phyloP scores from a whole-genome alignment of 768 basidiomycete genomes.

The Macrolepiota albuminosa region DNA sequence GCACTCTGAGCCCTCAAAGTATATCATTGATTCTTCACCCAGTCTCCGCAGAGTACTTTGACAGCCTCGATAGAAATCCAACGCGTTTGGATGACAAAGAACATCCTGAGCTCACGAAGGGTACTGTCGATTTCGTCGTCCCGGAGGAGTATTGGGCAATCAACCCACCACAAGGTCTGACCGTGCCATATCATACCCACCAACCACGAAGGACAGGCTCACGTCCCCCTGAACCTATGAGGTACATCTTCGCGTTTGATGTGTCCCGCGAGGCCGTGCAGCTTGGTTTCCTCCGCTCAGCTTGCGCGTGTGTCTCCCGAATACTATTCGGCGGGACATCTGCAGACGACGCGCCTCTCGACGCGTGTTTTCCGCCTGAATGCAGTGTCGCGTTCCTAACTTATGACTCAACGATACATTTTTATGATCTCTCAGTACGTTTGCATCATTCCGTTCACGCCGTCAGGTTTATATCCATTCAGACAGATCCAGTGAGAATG shows the following conservation, averaged over 20 bases:
- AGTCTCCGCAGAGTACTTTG: conserved; percentile 85
- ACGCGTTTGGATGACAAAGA: conserved; percentile 76
- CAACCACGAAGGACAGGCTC: conserved; percentile 41
- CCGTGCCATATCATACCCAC: conserved; percentile 47
- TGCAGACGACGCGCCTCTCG: conserved; percentile 34
- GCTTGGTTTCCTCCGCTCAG: conserved; percentile 65
- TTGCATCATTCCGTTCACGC: conserved; percentile 10
- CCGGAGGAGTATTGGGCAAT: conserved; percentile 83
- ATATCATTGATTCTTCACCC: neutral
- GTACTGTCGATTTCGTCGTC: conserved; percentile 89
- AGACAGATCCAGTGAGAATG: conserved; percentile 57
- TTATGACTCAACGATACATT: conserved; percentile 77
- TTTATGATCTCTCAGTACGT: conserved; percentile 85
- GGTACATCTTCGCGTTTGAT: conserved; percentile 85
- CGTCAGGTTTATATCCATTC: conserved; percentile 18
- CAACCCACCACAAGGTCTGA: conserved; percentile 51
- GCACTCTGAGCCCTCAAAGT: neutral
- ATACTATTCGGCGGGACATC: conserved; percentile 57
- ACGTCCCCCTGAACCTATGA: conserved; percentile 59
- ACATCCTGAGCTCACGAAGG: conserved; percentile 83
- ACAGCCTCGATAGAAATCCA: conserved; percentile 71
- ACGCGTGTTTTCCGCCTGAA: conserved; percentile 47
- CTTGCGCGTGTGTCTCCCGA: conserved; percentile 57
- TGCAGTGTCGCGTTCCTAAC: conserved; percentile 76
- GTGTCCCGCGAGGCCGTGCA: conserved; percentile 64